These are phyloP conservation scores for Exophiala viscosa DNA, from an alignment of 2,329 filamentous ascomycete genomes.

Conservation along the genomic window DNA sequence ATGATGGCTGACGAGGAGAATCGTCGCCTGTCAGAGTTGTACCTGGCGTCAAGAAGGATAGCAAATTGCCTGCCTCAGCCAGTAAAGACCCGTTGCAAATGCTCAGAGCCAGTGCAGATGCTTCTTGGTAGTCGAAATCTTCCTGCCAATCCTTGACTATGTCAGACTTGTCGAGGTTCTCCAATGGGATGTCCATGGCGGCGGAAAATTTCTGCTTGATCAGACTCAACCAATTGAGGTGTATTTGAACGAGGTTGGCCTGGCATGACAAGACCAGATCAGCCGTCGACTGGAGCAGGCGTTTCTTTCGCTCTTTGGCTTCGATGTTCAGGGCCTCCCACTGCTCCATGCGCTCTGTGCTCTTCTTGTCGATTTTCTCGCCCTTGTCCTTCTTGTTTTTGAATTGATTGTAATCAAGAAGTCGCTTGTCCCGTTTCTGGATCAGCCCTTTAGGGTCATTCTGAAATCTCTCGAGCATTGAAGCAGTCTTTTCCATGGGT, in stretches of 20 bases:
- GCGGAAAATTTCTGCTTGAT: conserved; percentile 59
- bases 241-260: conserved; percentile 77
- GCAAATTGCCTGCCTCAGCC: conserved; percentile 55
- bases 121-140: conserved; percentile 74
- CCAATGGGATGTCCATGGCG: conserved; percentile 68
- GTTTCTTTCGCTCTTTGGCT: conserved; percentile 85
- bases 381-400: conserved; percentile 73
- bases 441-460: conserved; percentile 71
- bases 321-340: conserved; percentile 90
- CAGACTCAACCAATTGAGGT: conserved; percentile 75
- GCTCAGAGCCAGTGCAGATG: conserved; percentile 65
- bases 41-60: conserved; percentile 58
- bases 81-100: conserved; percentile 71
- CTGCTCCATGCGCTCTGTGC: conserved; percentile 77
- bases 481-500: conserved; percentile 14
- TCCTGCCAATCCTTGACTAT: conserved; percentile 73
- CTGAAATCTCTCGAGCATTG: conserved; percentile 26
- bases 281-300: conserved; percentile 75
- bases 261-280: conserved; percentile 80
- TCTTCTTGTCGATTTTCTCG: conserved; percentile 83
- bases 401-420: conserved; percentile 80
- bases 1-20: conserved; percentile 48
- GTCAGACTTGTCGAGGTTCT: conserved; percentile 64
- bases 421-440: conserved; percentile 90
- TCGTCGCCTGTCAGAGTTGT: conserved; percentile 40